phyloP scores from a whole-genome alignment of 208 protist species.

The Naegleria gruberi region DNA sequence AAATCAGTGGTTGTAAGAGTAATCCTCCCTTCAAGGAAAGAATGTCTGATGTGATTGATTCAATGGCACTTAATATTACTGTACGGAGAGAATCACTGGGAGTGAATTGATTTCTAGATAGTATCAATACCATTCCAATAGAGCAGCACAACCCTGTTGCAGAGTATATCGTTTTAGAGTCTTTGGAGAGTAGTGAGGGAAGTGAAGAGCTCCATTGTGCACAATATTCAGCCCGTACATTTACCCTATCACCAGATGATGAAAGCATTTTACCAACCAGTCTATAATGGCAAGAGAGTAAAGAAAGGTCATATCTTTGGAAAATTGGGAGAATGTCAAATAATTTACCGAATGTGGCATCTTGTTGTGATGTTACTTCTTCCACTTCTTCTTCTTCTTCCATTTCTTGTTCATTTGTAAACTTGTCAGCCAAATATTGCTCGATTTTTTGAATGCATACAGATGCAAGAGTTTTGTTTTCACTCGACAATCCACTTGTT shows the following conservation, averaged over 20 bases:
- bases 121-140: neutral
- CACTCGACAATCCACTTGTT: neutral
- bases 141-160: neutral
- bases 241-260: neutral
- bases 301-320: neutral
- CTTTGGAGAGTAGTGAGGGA: neutral
- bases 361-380: neutral
- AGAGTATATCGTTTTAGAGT: neutral
- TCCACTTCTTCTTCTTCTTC: neutral
- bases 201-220: neutral
- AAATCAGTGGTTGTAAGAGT: neutral
- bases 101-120: neutral
- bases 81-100: neutral
- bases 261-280: neutral
- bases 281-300: neutral
- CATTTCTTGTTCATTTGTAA: neutral
- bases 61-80: neutral
- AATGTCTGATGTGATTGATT: neutral
- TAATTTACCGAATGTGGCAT: neutral
- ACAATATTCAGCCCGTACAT: neutral
- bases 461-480: neutral
- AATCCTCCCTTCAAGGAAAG: neutral
- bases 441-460: neutral
- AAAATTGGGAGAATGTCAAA: neutral
- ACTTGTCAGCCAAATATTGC: neutral